Evolutionary conservation across 192 early-diverging fungal species (phyloP).

Genomic region (Entophlyctis luteolus): DNA sequence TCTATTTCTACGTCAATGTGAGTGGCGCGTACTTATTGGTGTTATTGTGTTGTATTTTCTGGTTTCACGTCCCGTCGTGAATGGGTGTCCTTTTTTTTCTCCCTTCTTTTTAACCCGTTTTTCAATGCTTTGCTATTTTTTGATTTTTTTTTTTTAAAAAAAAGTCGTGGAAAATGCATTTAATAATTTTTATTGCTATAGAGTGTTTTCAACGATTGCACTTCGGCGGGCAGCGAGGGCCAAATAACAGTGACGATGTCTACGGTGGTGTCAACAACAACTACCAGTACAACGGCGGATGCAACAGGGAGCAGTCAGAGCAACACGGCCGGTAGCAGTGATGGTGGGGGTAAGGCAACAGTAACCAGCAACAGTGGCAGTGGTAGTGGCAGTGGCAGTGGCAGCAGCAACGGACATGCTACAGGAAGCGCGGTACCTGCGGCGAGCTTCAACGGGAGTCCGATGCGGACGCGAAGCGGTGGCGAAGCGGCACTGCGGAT

Average conservation of each 20-base stretch:
- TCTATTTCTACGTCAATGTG: slow-evolving; percentile 10
- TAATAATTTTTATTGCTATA: no score
- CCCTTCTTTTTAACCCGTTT: neutral
- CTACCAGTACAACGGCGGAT: neutral
- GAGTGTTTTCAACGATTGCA: no score
- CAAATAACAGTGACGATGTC: neutral
- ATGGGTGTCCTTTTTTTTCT: neutral
- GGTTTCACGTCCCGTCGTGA: no score
- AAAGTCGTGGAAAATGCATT: no score
- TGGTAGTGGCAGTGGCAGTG: neutral
- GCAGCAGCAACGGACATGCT: no score
- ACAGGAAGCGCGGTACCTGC: slow-evolving; percentile 1
- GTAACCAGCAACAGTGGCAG: neutral
- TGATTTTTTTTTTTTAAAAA: no score
- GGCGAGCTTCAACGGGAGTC: neutral
- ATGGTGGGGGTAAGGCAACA: no score
- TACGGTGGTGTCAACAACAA: neutral
- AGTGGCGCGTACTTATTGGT: neutral
- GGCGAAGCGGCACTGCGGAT: neutral
- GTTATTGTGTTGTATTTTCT: no score
- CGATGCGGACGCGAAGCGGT: neutral
- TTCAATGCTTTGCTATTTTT: neutral
- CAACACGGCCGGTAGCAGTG: neutral
- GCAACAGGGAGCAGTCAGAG: neutral
- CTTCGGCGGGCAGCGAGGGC: neutral